Evolutionary conservation across 2,329 filamentous ascomycete genomes (phyloP).

Genomic region (Fusarium newnesense): DNA sequence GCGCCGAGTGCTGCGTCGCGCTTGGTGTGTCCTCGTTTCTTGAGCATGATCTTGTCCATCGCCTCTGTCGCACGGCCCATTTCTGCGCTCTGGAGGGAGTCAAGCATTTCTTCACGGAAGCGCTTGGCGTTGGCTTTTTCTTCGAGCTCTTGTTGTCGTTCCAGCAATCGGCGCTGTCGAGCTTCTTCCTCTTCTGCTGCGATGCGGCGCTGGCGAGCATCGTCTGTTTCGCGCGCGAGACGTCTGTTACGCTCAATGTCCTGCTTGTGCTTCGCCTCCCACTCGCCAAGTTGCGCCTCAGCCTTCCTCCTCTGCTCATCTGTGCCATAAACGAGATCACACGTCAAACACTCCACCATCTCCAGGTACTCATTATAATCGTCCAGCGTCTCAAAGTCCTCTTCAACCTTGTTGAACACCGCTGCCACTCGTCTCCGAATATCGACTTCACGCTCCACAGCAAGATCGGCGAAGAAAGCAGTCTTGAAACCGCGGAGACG

Average conservation of each 20-base stretch:
- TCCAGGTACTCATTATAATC: constrained; percentile 96
- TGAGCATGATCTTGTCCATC: constrained; percentile 72
- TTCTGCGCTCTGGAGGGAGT: constrained; percentile 72
- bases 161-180: constrained; percentile 67
- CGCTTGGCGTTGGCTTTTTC: constrained; percentile 73
- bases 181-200: constrained; percentile 74
- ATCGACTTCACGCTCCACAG: constrained; percentile 92
- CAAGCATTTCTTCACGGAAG: constrained; percentile 75
- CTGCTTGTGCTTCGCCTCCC: constrained; percentile 77
- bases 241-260: constrained; percentile 72
- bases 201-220: constrained; percentile 64
- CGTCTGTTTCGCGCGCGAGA: constrained; percentile 66
- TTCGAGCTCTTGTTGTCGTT: constrained; percentile 74
- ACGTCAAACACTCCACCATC: constrained; percentile 88
- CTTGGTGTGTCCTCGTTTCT: constrained; percentile 72
- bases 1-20: constrained; percentile 50
- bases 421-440: constrained; percentile 81
- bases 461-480: constrained; percentile 90
- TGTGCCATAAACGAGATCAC: constrained; percentile 81
- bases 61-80: constrained; percentile 68
- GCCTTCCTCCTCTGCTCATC: constrained; percentile 68
- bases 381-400: constrained; percentile 86
- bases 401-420: constrained; percentile 88
- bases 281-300: constrained; percentile 62
- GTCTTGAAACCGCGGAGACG: constrained; percentile 85